These are phyloP conservation scores for Xylaria intraflava DNA, from an alignment of 495 filamentous ascomycete genomes.

Conservation along the genomic window DNA sequence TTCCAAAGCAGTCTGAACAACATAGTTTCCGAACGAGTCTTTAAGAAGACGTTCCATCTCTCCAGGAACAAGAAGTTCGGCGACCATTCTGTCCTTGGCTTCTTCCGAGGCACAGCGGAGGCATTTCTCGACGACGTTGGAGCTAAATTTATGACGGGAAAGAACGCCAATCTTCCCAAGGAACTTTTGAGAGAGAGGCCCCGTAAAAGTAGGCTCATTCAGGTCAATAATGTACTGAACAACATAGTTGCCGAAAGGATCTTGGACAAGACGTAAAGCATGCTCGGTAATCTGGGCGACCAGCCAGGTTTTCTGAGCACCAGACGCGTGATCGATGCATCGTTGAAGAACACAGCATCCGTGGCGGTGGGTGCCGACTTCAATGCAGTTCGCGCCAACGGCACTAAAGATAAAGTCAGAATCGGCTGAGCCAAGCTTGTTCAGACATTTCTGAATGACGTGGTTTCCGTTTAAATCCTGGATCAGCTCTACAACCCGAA, in stretches of 20 bases:
- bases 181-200: conserved; percentile 75
- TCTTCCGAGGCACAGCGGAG: conserved; percentile 66
- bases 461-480: conserved; percentile 98
- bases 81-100: conserved; percentile 72
- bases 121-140: conserved; percentile 97
- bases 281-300: conserved; percentile 79
- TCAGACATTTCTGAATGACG: conserved; percentile 97
- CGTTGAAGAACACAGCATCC: conserved; percentile 97
- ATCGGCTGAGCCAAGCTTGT: conserved; percentile 73
- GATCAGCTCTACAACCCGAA: conserved; percentile 83
- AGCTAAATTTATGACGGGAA: conserved; percentile 98
- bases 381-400: conserved; percentile 76
- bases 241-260: conserved; percentile 97
- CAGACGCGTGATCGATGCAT: conserved; percentile 94
- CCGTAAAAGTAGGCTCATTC: conserved; percentile 72
- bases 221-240: conserved; percentile 97
- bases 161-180: conserved; percentile 62
- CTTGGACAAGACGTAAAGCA: conserved; percentile 77
- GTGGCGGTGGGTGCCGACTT: conserved; percentile 93
- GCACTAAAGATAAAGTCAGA: conserved; percentile 95
- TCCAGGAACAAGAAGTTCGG: conserved; percentile 65
- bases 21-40: conserved; percentile 93
- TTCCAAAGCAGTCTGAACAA: conserved; percentile 92
- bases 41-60: conserved; percentile 83
- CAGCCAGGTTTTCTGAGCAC: conserved; percentile 77